Evolutionary conservation across 2,329 filamentous ascomycete species (phyloP), one percentile per base, ranked within the genome.

Genomic region (Aspergillus glaucus): DNA sequence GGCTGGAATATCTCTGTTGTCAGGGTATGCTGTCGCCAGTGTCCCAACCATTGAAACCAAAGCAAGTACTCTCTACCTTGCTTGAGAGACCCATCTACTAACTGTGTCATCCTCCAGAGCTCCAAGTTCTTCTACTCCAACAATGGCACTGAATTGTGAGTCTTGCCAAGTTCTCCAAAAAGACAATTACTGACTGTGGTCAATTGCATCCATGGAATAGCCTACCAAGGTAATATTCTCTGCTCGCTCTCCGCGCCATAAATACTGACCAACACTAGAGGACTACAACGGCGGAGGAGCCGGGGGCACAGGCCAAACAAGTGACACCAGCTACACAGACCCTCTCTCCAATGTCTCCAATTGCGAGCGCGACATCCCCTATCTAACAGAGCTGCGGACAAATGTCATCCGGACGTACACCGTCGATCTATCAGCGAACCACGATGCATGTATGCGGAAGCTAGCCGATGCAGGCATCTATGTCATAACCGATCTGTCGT

Each of bases 381-480:
- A 86, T 57, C 78, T 97, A 57, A 67, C 80, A 66, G 77, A 88
- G 68, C 80, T 95, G 52, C 78, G 82, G 54, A 95, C 89, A 69
- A 97, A 97, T 75, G 82, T 83, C 59, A 92, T 97, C 69, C 89
- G 92, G 69, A 89, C 91, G 44, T 96, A 96, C 69, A 88, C 89
- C 62, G 82, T 96, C 64, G 81, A 96, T 72, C 86, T 90, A 21
- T 80, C 77, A 6, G 70, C 78, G 57, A 79, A 94, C 73, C 91
- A 97, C 76, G 75, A 78, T 43, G 78, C 75, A 32, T 96, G 92
- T 75, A 95, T 97, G 90, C 73, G 79, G 58, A 68, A 88, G 58
- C 80, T 97, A 42, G 78, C 85, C 47, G 81, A 86, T 46, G 87
- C 86, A 45, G 91, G 89, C 63, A 96, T 97, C 76, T 97, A 96